Percentiles rank a stretch among this genome's conserved stretches.
Evolutionary conservation across 805 yeast species (phyloP).

Genomic region (Wickerhamia fluorescens): DNA sequence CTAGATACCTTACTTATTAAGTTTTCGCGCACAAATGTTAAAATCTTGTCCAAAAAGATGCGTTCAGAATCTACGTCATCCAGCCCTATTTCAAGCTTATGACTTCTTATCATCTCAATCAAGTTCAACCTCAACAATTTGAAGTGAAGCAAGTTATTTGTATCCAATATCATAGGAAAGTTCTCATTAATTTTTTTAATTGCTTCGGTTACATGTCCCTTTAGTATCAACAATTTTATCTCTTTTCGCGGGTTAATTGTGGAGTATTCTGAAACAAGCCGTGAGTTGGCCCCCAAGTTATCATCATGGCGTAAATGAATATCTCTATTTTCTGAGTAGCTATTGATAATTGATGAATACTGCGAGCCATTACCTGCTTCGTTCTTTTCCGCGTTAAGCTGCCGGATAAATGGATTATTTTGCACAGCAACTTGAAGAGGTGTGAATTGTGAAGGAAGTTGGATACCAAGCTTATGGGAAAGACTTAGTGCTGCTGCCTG

Average conservation of each 20-base stretch:
- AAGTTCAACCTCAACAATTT: slow-evolving; percentile 64
- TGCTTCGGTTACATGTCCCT: slow-evolving; percentile 56
- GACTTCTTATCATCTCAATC: slow-evolving; percentile 71
- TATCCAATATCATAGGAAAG: slow-evolving; percentile 61
- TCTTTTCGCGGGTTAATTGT: slow-evolving; percentile 47
- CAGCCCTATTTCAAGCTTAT: slow-evolving; percentile 16
- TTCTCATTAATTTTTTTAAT: slow-evolving; percentile 48
- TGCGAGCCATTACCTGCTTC: too few relatives aligned
- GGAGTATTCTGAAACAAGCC: slow-evolving; percentile 32
- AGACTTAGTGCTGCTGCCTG: slow-evolving; percentile 58
- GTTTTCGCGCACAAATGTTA: slow-evolving; percentile 55
- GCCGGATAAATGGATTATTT: too few relatives aligned
- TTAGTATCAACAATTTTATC: slow-evolving; percentile 46
- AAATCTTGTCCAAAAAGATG: slow-evolving; percentile 45
- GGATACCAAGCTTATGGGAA: too few relatives aligned
- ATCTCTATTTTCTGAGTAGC: too few relatives aligned
- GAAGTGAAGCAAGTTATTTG: slow-evolving; percentile 61
- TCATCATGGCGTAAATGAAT: slow-evolving; percentile 1
- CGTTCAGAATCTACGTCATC: slow-evolving; percentile 24
- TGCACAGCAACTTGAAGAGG: too few relatives aligned
- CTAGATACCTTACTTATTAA: slow-evolving; percentile 55
- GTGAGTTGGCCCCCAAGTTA: slow-evolving; percentile 6
- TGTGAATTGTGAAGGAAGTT: too few relatives aligned
- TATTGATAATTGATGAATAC: too few relatives aligned
- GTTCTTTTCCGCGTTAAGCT: too few relatives aligned